A percentile compares a stretch with the other conserved stretches of the same genome.
These are phyloP conservation scores for Macrotyloma uniflorum DNA, from an alignment of 306 rosid genomes.

Conservation along the genomic window DNA sequence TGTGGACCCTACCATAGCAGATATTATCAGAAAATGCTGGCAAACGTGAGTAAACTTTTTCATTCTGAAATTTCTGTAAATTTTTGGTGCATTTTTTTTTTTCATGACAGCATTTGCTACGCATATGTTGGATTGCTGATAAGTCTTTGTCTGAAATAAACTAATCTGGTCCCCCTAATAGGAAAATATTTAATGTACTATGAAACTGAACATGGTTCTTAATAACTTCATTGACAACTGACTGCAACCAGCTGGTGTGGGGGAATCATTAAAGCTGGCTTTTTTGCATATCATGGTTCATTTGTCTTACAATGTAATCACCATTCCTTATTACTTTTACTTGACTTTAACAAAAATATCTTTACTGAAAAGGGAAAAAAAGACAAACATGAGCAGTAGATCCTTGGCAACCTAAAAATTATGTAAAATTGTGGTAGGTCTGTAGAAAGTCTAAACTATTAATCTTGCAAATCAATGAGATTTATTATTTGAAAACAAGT, in stretches of 20 bases:
- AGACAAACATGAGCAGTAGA: background rate
- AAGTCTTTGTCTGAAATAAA: constrained; percentile 17
- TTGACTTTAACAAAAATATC: background rate
- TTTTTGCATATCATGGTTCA: background rate
- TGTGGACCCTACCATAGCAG: constrained; percentile 75
- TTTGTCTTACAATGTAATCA: background rate
- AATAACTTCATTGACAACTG: background rate
- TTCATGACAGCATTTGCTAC: background rate
- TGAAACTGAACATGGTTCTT: background rate
- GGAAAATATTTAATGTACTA: background rate
- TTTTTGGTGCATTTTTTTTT: background rate
- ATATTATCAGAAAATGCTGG: constrained; percentile 85
- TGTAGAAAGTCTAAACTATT: background rate
- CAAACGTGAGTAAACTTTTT: constrained; percentile 76
- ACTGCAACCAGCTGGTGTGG: background rate
- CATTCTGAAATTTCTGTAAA: background rate
- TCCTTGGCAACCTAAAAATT: background rate
- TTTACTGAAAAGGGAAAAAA: background rate
- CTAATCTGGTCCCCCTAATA: background rate
- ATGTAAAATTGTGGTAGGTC: background rate
- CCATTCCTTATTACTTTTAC: background rate
- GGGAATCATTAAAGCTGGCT: background rate
- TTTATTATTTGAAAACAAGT: background rate
- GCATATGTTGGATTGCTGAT: background rate
- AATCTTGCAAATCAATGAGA: background rate